Conservation (phyloP, 805 yeast species). For the Suhomyces sp. region DNA sequence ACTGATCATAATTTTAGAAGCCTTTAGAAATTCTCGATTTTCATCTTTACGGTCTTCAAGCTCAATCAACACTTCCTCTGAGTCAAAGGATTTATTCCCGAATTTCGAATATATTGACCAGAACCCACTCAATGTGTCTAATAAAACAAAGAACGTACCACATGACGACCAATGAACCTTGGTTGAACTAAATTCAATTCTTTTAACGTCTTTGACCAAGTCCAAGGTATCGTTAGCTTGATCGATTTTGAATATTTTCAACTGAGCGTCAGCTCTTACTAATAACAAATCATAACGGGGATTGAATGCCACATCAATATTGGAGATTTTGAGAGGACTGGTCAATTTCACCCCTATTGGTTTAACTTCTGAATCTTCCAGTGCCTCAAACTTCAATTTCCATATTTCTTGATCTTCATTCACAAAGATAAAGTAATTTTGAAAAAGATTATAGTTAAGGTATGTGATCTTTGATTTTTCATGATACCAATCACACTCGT, state of each 20-base stretch:
- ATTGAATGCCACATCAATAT: constrained; percentile 18
- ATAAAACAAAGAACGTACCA: constrained; percentile 31
- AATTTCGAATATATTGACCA: constrained; percentile 38
- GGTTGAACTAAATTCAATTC: constrained; percentile 5
- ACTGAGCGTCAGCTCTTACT: constrained; percentile 9
- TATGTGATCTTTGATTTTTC: constrained; percentile 16
- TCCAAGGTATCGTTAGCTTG: constrained; percentile 3
- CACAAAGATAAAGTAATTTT: constrained; percentile 29
- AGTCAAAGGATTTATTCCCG: constrained; percentile 32
- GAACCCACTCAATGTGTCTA: constrained; percentile 17
- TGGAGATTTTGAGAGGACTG: neutral
- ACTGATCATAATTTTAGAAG: constrained; percentile 23
- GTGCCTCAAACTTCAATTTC: constrained; percentile 10
- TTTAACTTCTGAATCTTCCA: constrained; percentile 1
- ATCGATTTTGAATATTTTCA: constrained; percentile 11
- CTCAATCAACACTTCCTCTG: constrained; percentile 23
- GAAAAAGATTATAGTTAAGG: constrained; percentile 24
- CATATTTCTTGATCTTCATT: constrained; percentile 28
- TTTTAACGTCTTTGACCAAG: neutral
- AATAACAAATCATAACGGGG: constrained; percentile 23
- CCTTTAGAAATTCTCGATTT: constrained; percentile 23
- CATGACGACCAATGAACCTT: constrained; percentile 38
- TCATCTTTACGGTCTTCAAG: constrained; percentile 15
- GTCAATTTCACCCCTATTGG: constrained; percentile 6
- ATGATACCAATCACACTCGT: constrained; percentile 31